These are phyloP conservation scores for Hymenoscyphus albidus DNA, from an alignment of 2,329 filamentous ascomycete species.

Conservation along the genomic window DNA sequence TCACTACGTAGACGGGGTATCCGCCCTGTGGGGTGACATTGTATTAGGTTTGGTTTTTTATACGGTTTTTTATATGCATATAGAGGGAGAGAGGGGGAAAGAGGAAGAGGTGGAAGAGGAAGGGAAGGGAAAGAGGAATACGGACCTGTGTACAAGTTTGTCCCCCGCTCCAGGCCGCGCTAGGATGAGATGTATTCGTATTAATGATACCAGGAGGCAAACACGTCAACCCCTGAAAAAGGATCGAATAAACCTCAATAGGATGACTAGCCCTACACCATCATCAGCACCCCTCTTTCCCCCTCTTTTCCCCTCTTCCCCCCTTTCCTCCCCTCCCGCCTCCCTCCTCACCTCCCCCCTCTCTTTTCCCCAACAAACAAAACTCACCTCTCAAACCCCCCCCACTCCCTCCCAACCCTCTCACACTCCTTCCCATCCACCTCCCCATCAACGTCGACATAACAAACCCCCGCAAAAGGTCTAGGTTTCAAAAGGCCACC, in stretches of 20 bases:
- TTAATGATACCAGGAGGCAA: not conserved
- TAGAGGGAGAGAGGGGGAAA: too few relatives aligned
- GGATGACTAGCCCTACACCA: not conserved
- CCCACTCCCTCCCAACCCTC: slow-evolving; percentile 33
- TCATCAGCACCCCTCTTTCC: not conserved
- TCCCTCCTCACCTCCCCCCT: too few relatives aligned
- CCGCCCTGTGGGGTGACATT: not conserved
- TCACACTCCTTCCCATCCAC: slow-evolving; percentile 24
- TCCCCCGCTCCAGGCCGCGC: too few relatives aligned
- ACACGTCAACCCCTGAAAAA: not conserved
- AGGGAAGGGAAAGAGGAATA: not conserved
- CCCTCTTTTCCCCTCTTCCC: too few relatives aligned
- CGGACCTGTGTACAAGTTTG: not conserved
- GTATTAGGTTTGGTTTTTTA: not conserved
- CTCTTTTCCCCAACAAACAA: too few relatives aligned
- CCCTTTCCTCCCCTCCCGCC: too few relatives aligned
- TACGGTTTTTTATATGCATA: too few relatives aligned
- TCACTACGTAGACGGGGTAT: not conserved
- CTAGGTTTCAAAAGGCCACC: slow-evolving; percentile 42
- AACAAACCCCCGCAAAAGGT: slow-evolving; percentile 43
- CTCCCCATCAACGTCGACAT: too few relatives aligned
- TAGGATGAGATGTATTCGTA: too few relatives aligned
- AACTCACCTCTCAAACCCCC: slow-evolving; percentile 12
- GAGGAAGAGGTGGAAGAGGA: too few relatives aligned
- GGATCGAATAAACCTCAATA: not conserved